Conservation (phyloP, 129 eudicot species). For the Artemisia annua region DNA sequence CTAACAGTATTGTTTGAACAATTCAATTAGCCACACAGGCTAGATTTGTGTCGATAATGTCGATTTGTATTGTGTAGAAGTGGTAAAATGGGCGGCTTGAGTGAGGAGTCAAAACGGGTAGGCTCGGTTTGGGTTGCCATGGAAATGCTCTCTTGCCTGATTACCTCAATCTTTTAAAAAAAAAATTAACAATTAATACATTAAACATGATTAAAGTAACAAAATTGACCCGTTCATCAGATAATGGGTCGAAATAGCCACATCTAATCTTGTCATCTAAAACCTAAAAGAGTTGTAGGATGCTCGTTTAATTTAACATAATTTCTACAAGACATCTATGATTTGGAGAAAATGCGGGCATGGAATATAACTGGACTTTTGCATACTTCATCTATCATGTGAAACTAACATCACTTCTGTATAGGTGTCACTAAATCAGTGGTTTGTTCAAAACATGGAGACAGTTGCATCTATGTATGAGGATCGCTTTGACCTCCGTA, state of each 20-base stretch:
- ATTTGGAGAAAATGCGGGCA: background rate
- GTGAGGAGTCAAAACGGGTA: background rate
- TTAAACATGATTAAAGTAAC: background rate
- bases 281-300: slow-evolving; percentile 1
- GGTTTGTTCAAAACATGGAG: slow-evolving; percentile 89
- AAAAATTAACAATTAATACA: background rate
- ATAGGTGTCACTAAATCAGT: slow-evolving; percentile 81
- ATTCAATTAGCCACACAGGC: background rate
- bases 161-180: background rate
- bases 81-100: background rate
- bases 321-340: slow-evolving; percentile 13
- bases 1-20: background rate
- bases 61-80: background rate
- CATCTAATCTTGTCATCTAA: background rate
- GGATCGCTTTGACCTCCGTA: slow-evolving; percentile 79
- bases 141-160: background rate
- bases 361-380: background rate
- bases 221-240: background rate
- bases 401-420: slow-evolving; percentile 13
- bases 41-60: background rate
- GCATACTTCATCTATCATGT: slow-evolving; percentile 3
- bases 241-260: background rate
- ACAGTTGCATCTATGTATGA: slow-evolving; percentile 85
- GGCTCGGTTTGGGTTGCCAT: background rate
- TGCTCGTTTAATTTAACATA: background rate